Percentiles rank a stretch among this genome's conserved stretches.
Evolutionary conservation across 805 yeast genomes (phyloP).

Genomic region (Candida krabiensis): DNA sequence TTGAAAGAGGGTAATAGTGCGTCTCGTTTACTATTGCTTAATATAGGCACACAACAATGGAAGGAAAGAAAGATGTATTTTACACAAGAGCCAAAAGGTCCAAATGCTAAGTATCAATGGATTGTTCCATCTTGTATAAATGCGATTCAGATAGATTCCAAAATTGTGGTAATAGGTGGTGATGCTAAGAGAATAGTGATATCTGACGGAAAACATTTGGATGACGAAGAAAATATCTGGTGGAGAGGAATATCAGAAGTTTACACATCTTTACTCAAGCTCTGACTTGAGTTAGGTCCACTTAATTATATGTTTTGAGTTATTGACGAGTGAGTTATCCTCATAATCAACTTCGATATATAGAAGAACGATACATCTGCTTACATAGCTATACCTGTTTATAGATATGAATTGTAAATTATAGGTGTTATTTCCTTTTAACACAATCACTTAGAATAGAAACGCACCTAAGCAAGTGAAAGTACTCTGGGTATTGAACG

Average conservation of each 20-base stretch:
- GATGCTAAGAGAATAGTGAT: constrained; percentile 14
- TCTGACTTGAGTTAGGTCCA: too few relatives aligned
- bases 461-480: too few relatives aligned
- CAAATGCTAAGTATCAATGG: background rate
- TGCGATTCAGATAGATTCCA: constrained; percentile 21
- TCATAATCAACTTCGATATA: too few relatives aligned
- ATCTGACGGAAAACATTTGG: constrained; percentile 2
- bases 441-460: too few relatives aligned
- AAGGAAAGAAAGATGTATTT: constrained; percentile 11
- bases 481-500: too few relatives aligned
- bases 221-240: constrained; percentile 7
- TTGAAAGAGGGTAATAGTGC: too few relatives aligned
- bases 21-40: constrained; percentile 16
- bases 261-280: constrained; percentile 17
- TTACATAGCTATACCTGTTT: too few relatives aligned
- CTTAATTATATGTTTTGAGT: too few relatives aligned
- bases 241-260: constrained; percentile 19
- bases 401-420: too few relatives aligned
- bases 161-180: constrained; percentile 22
- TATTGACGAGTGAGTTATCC: too few relatives aligned
- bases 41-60: constrained; percentile 25
- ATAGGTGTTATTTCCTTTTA: too few relatives aligned
- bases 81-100: background rate
- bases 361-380: too few relatives aligned
- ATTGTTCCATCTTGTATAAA: constrained; percentile 10